Conservation (phyloP, 345 rosid genomes). For the Bruguiera gymnorhiza region DNA sequence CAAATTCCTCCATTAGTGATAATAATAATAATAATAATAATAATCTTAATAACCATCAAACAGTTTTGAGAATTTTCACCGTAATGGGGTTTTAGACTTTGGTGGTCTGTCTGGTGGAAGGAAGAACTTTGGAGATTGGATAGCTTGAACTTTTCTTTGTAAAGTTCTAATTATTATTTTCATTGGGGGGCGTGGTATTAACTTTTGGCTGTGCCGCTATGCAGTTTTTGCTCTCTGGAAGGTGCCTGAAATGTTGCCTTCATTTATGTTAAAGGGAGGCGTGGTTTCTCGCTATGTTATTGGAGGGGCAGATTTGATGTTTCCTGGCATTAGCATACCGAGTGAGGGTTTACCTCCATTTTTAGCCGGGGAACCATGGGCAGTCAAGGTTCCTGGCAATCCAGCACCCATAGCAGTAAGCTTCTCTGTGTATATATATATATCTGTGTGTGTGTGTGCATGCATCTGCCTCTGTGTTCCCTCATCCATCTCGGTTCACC, state of each 20-base stretch:
- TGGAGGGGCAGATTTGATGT: conserved; percentile 99
- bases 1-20: too few relatives aligned
- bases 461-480: not conserved
- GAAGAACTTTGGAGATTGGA: too few relatives aligned
- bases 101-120: too few relatives aligned
- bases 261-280: conserved; percentile 75
- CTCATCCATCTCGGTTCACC: not conserved
- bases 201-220: not conserved
- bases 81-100: too few relatives aligned
- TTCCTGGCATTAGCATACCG: conserved; percentile 77
- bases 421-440: conserved; percentile 3
- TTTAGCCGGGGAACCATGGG: conserved; percentile 78
- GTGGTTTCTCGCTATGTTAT: conserved; percentile 84
- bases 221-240: conserved; percentile 96
- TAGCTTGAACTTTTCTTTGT: too few relatives aligned
- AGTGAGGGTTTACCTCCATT: conserved; percentile 70
- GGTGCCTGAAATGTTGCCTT: conserved; percentile 76
- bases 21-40: too few relatives aligned
- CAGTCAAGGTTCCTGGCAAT: conserved; percentile 93
- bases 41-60: too few relatives aligned
- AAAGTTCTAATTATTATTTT: too few relatives aligned
- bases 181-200: not conserved
- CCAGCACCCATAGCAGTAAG: conserved; percentile 85
- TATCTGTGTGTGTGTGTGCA: not conserved
- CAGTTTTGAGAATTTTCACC: too few relatives aligned